Conservation (phyloP, 2,329 filamentous ascomycete genomes). For the Talaromyces sp. region DNA sequence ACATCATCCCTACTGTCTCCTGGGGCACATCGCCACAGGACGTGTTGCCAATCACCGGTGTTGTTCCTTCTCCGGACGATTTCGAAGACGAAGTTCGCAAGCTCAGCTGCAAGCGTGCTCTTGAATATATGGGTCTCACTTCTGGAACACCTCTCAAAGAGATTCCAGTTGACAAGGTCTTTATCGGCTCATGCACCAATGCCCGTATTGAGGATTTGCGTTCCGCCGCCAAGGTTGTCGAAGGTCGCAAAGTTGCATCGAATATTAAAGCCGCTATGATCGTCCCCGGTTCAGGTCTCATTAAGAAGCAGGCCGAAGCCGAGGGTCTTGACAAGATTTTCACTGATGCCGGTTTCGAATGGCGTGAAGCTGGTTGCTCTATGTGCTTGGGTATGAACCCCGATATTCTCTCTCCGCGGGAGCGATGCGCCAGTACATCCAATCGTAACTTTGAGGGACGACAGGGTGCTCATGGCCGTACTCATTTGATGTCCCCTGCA, state of each 20-base stretch:
- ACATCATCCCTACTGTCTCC: constrained; percentile 88
- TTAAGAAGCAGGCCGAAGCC: constrained; percentile 85
- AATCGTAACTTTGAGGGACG: constrained; percentile 98
- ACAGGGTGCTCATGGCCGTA: constrained; percentile 85
- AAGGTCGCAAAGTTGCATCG: constrained; percentile 78
- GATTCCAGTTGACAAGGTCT: constrained; percentile 90
- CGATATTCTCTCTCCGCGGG: constrained; percentile 86
- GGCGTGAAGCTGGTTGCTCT: constrained; percentile 96
- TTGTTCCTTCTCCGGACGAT: constrained; percentile 85
- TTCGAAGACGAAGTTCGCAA: constrained; percentile 79
- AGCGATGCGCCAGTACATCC: constrained; percentile 91
- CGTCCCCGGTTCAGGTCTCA: constrained; percentile 89
- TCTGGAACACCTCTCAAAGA: constrained; percentile 88
- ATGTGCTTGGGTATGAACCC: constrained; percentile 99
- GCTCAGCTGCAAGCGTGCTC: constrained; percentile 70
- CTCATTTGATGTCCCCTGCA: constrained; percentile 93
- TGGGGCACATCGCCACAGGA: constrained; percentile 98
- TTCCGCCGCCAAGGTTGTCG: constrained; percentile 77
- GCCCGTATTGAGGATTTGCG: constrained; percentile 93
- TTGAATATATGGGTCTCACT: constrained; percentile 94
- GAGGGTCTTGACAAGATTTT: constrained; percentile 96
- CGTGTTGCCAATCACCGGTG: constrained; percentile 86
- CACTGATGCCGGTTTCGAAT: constrained; percentile 87
- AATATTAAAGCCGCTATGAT: constrained; percentile 96
- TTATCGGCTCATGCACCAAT: constrained; percentile 97